Evolutionary conservation across 1,284 basidiomycete genomes (phyloP), one percentile per base, ranked within the genome.

Genomic region (Ustilago crameri): DNA sequence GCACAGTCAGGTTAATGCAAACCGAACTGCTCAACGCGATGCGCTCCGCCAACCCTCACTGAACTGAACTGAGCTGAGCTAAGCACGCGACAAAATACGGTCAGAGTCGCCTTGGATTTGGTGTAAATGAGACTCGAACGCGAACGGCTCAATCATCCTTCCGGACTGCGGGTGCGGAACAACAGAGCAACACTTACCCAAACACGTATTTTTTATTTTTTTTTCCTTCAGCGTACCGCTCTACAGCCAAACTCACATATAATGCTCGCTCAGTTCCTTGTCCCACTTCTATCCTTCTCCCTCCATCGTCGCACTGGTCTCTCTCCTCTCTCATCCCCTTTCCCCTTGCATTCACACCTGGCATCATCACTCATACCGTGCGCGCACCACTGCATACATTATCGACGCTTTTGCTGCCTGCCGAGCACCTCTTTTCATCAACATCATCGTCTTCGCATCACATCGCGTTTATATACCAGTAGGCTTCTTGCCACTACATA

Each of bases 251-350:
- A 45, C 32, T 50, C 50, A 51, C 58, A 67, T 67, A 67, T 67
- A 67, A 61, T 66, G 53, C 58, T 61, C 53, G 51, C 50, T 45
- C 42, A 38, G 14, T 50, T 23, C n/a, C 48, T 40, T 41, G 3
- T 26, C 18, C 38, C 20, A 18, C 50, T 20, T 49, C 50, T 56
- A 8, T 52, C 46, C 58, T 61, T 57, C 64, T 52, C 49, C 58
- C 64, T 67, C 54, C 58, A 61, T 67, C 64, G 53, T 67, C 64
- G 58, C 58, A 49, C 53, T 49, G 40, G 48, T 52, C 42, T 18
- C 49, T 51, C 56, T 23, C 41, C 63, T 40, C 45, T 56, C n/a
- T 41, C 9, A 23, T 23, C 34, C 32, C 49, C 30, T 34, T 26
- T 38, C 35, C 10, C 24, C 22, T 43, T 23, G 17, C 35, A 30